These are phyloP conservation scores for Aspergillus viridinutans DNA, from an alignment of 2,329 filamentous ascomycete species.

Conservation along the genomic window DNA sequence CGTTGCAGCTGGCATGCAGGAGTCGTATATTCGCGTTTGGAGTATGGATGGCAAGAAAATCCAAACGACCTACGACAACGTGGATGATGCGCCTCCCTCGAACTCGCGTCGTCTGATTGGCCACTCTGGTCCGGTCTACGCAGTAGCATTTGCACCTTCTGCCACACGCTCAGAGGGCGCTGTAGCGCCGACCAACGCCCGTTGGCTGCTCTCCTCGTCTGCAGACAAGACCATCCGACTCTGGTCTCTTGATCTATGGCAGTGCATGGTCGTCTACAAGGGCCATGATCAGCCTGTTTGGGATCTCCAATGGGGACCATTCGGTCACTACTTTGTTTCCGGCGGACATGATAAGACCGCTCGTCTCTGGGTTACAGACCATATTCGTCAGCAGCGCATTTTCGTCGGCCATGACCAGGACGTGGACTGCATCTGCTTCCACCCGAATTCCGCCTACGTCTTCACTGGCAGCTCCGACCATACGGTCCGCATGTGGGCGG, in stretches of 20 bases:
- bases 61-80: constrained; percentile 59
- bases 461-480: constrained; percentile 93
- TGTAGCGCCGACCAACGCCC: constrained; percentile 57
- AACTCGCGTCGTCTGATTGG: constrained; percentile 77
- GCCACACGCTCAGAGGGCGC: constrained; percentile 47
- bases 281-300: constrained; percentile 87
- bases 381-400: constrained; percentile 81
- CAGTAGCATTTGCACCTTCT: constrained; percentile 80
- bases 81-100: constrained; percentile 58
- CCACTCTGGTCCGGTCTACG: constrained; percentile 84
- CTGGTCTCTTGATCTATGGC: constrained; percentile 89
- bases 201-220: constrained; percentile 80
- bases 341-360: constrained; percentile 86
- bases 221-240: constrained; percentile 84
- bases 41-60: constrained; percentile 80
- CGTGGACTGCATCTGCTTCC: constrained; percentile 89
- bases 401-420: constrained; percentile 90
- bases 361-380: constrained; percentile 87
- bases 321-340: constrained; percentile 90
- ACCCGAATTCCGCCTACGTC: constrained; percentile 88
- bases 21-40: constrained; percentile 96
- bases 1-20: constrained; percentile 81
- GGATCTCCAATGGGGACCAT: constrained; percentile 84
- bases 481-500: constrained; percentile 94
- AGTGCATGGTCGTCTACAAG: constrained; percentile 90